These are phyloP conservation scores for Russula ochroleuca DNA, from an alignment of 768 basidiomycete species.

Conservation along the genomic window DNA sequence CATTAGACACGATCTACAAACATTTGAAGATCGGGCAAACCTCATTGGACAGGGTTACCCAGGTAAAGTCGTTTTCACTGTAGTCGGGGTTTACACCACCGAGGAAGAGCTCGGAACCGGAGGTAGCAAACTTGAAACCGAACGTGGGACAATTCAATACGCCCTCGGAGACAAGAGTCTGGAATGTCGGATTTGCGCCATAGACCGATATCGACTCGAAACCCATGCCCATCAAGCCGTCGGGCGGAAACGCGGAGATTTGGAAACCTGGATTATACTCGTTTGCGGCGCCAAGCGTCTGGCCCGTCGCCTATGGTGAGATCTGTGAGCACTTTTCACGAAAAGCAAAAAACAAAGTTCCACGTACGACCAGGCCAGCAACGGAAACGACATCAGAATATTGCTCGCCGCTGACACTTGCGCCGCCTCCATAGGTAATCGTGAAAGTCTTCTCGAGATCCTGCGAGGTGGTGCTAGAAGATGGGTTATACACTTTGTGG, in stretches of 20 bases:
- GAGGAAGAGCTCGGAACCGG: slow-evolving; percentile 29
- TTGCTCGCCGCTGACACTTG: slow-evolving; percentile 37
- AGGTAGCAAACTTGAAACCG: slow-evolving; percentile 43
- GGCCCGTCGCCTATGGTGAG: slow-evolving; percentile 31
- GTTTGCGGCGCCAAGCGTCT: slow-evolving; percentile 44
- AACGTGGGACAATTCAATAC: slow-evolving; percentile 39
- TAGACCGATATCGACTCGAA: slow-evolving; percentile 31
- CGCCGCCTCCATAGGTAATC: slow-evolving; percentile 41
- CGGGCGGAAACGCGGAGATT: slow-evolving; percentile 32
- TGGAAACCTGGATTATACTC: slow-evolving; percentile 37
- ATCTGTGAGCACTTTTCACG: background rate
- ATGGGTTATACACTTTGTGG: slow-evolving; percentile 3
- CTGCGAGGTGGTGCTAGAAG: slow-evolving; percentile 23
- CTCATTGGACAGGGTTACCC: background rate
- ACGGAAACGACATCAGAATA: slow-evolving; percentile 44
- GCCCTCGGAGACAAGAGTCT: slow-evolving; percentile 41
- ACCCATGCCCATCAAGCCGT: slow-evolving; percentile 45
- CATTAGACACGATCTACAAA: background rate
- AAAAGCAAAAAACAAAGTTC: too few species aligned
- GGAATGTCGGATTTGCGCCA: slow-evolving; percentile 32
- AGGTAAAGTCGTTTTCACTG: slow-evolving; percentile 8
- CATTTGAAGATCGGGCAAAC: background rate
- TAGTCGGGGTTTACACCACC: slow-evolving; percentile 9
- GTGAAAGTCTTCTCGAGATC: slow-evolving; percentile 32
- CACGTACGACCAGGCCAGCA: slow-evolving; percentile 31